Percentiles rank a stretch among this genome's conserved stretches.
phyloP scores from a whole-genome alignment of 306 rosid species.

The Pachyrhizus erosus region DNA sequence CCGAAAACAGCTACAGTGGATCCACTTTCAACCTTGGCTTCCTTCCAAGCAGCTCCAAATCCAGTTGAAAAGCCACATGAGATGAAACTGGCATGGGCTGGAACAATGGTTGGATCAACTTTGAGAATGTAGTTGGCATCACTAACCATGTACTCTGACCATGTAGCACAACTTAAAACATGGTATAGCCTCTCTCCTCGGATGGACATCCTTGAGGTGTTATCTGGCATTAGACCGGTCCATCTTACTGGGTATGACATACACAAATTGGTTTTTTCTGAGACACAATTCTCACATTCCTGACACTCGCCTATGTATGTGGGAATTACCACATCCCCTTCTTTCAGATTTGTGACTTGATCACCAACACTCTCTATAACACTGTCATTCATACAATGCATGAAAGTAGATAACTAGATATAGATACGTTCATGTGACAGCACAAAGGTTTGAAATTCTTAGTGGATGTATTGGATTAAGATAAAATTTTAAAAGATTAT shows the following conservation, averaged over 20 bases:
- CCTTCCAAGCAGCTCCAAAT: constrained; percentile 45
- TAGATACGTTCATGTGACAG: neutral
- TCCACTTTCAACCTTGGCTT: constrained; percentile 40
- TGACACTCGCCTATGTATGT: constrained; percentile 43
- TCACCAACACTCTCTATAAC: constrained; percentile 46
- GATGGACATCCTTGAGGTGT: constrained; percentile 42
- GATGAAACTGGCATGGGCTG: constrained; percentile 45
- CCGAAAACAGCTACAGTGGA: constrained; percentile 47
- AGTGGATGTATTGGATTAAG: too few relatives aligned
- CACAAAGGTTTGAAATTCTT: neutral
- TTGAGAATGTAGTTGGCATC: constrained; percentile 41
- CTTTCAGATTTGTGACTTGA: constrained; percentile 37
- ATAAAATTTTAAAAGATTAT: too few relatives aligned
- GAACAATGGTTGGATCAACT: constrained; percentile 42
- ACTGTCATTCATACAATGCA: constrained; percentile 1
- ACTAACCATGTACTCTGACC: constrained; percentile 44
- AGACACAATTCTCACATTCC: constrained; percentile 46
- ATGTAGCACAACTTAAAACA: constrained; percentile 39
- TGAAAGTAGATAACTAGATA: too few relatives aligned
- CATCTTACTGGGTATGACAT: neutral
- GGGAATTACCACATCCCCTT: constrained; percentile 45
- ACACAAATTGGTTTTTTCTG: constrained; percentile 43
- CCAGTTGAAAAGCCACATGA: constrained; percentile 53
- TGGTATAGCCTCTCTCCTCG: constrained; percentile 28
- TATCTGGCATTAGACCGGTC: constrained; percentile 39